Base-by-base conservation (phyloP, 192 early-diverging fungal species). In the Glomus cerebriforme region DNA sequence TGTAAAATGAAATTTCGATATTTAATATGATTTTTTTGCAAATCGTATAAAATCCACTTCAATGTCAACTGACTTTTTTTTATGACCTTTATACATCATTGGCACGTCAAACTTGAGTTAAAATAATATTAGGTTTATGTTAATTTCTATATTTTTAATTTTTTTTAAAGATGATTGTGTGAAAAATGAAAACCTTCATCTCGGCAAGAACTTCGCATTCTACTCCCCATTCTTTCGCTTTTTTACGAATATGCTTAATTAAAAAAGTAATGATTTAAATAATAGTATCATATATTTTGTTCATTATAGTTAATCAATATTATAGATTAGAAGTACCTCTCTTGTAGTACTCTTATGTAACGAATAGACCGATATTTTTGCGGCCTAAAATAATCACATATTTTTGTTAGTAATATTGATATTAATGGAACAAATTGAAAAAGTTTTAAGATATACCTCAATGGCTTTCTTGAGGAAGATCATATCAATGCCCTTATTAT, bases 81-180 rank as follows among this genome's bases (percentile, higher is more conserved):
- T 93, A 79, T 94, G 93, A 81, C 93, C 91, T 76, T 91, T 92
- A 88, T 94, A 93, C 89, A 92, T 94, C 84, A 88, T 90, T 58
- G 92, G 91, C 13, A 94, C 81, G 79, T 94, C 92, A 79, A 92
- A 94, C 86, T 90, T 67, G 13, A 35, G 34, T 47, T 73, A 59
- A 45, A 32, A n/a, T 29, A 77, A 22, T 45, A 68, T 29, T 34
- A 69, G 34, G 39, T 34, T 3, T 62, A 24, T 31, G 10, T 63
- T 64, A 15, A 83, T 15, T 26, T 27, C 49, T 24, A 10, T 10
- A 47, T 64, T 24, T 27, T 17, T 64, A 71, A 24, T 39, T 8
- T 2, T n/a, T 69, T 19, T 24, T 74, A 34, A 45, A 59, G 29
- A 12, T 22, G 10, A 69, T 26, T 39, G 0, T 24, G 22, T 58